Percentiles rank a stretch among this genome's conserved stretches.
Conservation (phyloP, 2,329 filamentous ascomycete genomes). For the Tetracladium maxilliforme region DNA sequence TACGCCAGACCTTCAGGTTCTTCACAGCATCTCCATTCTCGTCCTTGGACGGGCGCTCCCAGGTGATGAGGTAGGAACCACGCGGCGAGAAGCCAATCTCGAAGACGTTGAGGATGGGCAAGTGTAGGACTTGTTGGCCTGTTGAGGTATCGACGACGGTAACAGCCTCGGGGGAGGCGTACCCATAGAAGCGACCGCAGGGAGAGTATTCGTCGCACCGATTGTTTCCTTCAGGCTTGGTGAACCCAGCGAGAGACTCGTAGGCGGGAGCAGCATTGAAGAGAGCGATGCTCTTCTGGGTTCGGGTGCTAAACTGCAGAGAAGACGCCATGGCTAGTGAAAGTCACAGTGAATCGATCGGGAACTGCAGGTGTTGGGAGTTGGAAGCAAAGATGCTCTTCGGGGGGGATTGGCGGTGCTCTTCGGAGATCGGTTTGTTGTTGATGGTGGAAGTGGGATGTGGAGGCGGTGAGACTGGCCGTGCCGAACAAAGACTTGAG, state of each 20-base stretch:
- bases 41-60: constrained; percentile 88
- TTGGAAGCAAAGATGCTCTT: too few relatives aligned
- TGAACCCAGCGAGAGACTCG: constrained; percentile 68
- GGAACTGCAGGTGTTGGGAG: too few relatives aligned
- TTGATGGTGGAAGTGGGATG: too few relatives aligned
- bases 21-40: constrained; percentile 86
- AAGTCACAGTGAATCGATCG: constrained; percentile 44
- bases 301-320: constrained; percentile 94
- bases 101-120: constrained; percentile 74
- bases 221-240: constrained; percentile 80
- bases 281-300: constrained; percentile 89
- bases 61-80: constrained; percentile 89
- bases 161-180: constrained; percentile 79
- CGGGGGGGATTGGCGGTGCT: too few relatives aligned
- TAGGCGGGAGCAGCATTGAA: constrained; percentile 86
- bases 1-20: constrained; percentile 95
- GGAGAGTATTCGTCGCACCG: constrained; percentile 92
- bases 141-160: constrained; percentile 68
- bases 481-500: too few relatives aligned
- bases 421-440: too few relatives aligned
- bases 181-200: constrained; percentile 91
- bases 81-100: constrained; percentile 89
- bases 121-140: constrained; percentile 58
- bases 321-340: constrained; percentile 86
- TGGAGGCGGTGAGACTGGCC: too few relatives aligned